Percentiles rank a stretch among this genome's conserved stretches.
Conservation (phyloP, 768 basidiomycete genomes). For the Galerina sulciceps region DNA sequence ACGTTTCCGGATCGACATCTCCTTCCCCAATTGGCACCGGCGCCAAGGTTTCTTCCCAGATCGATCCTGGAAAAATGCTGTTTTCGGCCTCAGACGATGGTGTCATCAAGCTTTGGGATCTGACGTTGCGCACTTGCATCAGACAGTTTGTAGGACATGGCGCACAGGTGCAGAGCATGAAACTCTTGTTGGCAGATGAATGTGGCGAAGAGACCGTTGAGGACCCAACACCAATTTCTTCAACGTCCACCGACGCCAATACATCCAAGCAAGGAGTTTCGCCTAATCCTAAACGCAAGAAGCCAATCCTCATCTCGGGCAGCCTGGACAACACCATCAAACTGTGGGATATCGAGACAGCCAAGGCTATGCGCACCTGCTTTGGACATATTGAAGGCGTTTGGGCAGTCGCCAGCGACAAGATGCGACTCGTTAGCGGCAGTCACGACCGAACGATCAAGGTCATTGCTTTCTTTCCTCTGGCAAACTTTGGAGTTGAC, state of each 20-base stretch:
- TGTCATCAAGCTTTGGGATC: conserved; percentile 93
- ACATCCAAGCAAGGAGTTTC: conserved; percentile 8
- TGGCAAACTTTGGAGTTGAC: conserved; percentile 6
- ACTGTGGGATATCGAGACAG: conserved; percentile 93
- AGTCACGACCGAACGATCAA: conserved; percentile 98
- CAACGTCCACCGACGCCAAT: neutral
- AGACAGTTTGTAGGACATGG: conserved; percentile 88
- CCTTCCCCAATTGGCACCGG: conserved; percentile 24
- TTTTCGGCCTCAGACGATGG: conserved; percentile 98
- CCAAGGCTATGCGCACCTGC: conserved; percentile 75
- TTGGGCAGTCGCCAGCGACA: conserved; percentile 94
- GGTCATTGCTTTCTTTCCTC: conserved; percentile 47
- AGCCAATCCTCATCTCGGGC: conserved; percentile 84
- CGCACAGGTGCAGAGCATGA: conserved; percentile 92
- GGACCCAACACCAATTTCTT: conserved; percentile 8
- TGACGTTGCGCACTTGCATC: conserved; percentile 78
- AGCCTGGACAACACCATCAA: conserved; percentile 95
- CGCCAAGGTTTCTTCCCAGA: conserved; percentile 42
- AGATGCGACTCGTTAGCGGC: conserved; percentile 87
- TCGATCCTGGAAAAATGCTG: conserved; percentile 89
- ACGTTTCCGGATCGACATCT: conserved; percentile 34
- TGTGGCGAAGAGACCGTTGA: conserved; percentile 37
- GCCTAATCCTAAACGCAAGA: conserved; percentile 40
- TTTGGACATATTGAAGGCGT: conserved; percentile 99
- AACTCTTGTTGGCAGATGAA: conserved; percentile 71